phyloP scores from a whole-genome alignment of 768 basidiomycete species.

The Termitomyces sp. region DNA sequence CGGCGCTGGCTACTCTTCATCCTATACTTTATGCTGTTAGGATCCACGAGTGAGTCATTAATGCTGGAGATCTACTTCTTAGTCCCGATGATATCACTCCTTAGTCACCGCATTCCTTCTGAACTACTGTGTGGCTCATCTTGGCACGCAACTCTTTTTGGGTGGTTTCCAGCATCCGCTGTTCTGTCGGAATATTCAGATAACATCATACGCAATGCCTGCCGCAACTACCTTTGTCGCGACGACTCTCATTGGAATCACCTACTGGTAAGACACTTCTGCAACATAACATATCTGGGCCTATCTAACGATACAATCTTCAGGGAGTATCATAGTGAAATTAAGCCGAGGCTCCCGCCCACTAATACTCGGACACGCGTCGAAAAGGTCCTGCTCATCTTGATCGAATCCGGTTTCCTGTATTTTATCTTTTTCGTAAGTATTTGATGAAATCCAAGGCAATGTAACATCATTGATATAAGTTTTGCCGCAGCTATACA shows the following conservation, averaged over 20 bases:
- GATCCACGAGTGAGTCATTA: neutral
- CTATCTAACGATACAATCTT: neutral
- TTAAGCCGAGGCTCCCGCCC: conserved; percentile 3
- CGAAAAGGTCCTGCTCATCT: conserved; percentile 8
- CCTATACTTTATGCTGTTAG: conserved; percentile 2
- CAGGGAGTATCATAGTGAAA: conserved; percentile 5
- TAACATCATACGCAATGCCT: conserved; percentile 13
- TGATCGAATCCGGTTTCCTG: conserved; percentile 13
- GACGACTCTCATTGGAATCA: conserved; percentile 6
- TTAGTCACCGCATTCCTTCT: conserved; percentile 9
- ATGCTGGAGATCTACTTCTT: too few species aligned
- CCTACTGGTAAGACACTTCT: conserved; percentile 4
- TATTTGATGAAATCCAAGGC: neutral
- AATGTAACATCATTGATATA: neutral
- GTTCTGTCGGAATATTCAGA: conserved; percentile 11
- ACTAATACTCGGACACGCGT: neutral
- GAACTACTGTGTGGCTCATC: conserved; percentile 9
- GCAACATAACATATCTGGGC: too few species aligned
- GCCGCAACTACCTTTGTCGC: conserved; percentile 12
- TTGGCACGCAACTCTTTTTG: conserved; percentile 7
- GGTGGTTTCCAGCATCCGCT: conserved; percentile 10
- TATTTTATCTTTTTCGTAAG: conserved; percentile 15
- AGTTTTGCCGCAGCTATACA: neutral
- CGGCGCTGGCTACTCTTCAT: conserved; percentile 10
- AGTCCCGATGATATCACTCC: neutral